These are phyloP conservation scores for Macrophomina pseudophaseolina DNA, from an alignment of 2,329 filamentous ascomycete species.

Conservation along the genomic window DNA sequence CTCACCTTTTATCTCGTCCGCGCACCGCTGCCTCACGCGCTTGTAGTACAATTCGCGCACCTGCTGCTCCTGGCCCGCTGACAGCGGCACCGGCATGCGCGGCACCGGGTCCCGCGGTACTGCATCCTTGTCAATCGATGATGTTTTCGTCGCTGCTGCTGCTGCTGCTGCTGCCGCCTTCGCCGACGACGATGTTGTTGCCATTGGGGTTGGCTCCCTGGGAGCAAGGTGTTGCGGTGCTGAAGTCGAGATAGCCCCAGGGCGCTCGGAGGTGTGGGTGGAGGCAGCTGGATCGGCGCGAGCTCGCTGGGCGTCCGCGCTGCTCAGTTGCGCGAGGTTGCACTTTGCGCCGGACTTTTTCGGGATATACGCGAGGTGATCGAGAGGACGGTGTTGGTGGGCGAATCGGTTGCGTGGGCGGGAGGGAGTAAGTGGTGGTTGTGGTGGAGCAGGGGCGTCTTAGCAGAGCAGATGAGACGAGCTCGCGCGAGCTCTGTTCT, in stretches of 20 bases:
- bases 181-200: not conserved
- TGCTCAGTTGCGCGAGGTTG: not conserved
- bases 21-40: conserved; percentile 76
- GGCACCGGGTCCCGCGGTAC: conserved; percentile 26
- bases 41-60: conserved; percentile 82
- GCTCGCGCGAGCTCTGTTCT: conserved; percentile 13
- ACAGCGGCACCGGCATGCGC: conserved; percentile 82
- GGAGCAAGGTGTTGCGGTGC: not conserved
- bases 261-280: not conserved
- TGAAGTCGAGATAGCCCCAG: not conserved
- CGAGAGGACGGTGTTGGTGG: not conserved
- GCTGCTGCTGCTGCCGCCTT: not conserved
- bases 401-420: not conserved
- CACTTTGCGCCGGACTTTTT: not conserved
- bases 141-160: not conserved
- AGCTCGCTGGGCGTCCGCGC: not conserved
- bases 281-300: not conserved
- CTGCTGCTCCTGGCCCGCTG: conserved; percentile 79
- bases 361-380: not conserved
- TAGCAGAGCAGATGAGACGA: conserved; percentile 11
- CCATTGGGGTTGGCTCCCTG: not conserved
- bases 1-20: conserved; percentile 57
- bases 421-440: not conserved
- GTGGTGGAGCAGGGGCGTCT: not conserved
- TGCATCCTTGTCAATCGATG: not conserved